Base-by-base conservation (phyloP, 2,329 filamentous ascomycete genomes). In the Bipolaris zeicola region DNA sequence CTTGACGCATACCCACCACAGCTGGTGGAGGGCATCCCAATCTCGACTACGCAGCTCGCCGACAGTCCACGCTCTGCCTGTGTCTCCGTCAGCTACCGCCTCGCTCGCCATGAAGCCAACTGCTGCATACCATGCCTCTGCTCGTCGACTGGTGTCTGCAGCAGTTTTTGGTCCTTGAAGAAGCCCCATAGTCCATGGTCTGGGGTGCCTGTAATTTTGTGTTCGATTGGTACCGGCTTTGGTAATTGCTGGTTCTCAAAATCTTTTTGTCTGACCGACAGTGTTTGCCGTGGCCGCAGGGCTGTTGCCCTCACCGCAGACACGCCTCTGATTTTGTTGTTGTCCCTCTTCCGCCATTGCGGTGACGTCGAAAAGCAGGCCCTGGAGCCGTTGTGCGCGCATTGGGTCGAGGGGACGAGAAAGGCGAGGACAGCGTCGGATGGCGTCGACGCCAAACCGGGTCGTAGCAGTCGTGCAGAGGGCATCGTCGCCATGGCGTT, bases 1-100 rank as follows among this genome's bases (percentile, higher is more conserved):
- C 79, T 91, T 92, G 58, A 89, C 85, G 75, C 95, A 98, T 52
- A 92, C 85, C 92, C 93, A 99, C 92, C 94, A 99, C 71, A 99
- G 82, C 60, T 83, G 82, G 77, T 98, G 93, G 68, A 99, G 79
- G 76, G 98, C 93, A 60, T 96, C 91, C 91, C 92, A 99, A 61
- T 89, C 92, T 80, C 97, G 97, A 61, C 85, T 83, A 61, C 93
- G 85, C 70, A 99, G 82, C 80, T 99, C 95, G 78, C 91, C 86
- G 6, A 90, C 87, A 10, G 84, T 87, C 95, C 95, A 99, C 26
- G 87, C 81, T 51, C 95, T 86, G 14, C 95, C 84, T 87, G 60
- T 37, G 14, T 38, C 41, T 16, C 6, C 26, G 44, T 59, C 42
- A 54, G 44, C 47, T 31, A 55, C 61, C 47, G 42, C 16, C 44